Percentiles rank a stretch among this genome's conserved stretches.
phyloP scores from a whole-genome alignment of 1,284 basidiomycete species.

The Ustilago vetiveriae region DNA sequence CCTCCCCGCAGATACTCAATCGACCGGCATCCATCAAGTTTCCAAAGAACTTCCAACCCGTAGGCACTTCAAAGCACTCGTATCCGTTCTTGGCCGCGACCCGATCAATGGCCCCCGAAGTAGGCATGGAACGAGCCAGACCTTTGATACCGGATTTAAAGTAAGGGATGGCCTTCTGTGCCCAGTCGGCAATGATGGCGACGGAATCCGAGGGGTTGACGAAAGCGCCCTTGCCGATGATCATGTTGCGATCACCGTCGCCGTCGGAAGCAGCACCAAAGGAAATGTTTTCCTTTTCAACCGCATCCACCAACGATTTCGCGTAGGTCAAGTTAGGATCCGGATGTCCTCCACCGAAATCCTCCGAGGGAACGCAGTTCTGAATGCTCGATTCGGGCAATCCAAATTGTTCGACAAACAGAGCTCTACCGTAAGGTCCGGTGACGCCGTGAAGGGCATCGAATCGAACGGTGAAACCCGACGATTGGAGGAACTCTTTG shows the following conservation, averaged over 20 bases:
- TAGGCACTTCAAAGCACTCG: conserved; percentile 95
- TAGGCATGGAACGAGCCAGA: conserved; percentile 95
- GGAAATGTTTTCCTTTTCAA: conserved; percentile 84
- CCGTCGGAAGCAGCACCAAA: conserved; percentile 98
- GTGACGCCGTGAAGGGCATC: conserved; percentile 97
- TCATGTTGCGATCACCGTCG: conserved; percentile 99
- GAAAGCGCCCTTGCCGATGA: conserved; percentile 96
- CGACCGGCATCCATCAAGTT: conserved; percentile 99
- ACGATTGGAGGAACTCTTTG: conserved; percentile 82
- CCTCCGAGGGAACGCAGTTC: conserved; percentile 88
- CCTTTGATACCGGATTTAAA: conserved; percentile 93
- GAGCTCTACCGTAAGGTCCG: conserved; percentile 90
- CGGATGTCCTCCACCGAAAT: conserved; percentile 97
- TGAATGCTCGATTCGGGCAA: conserved; percentile 84
- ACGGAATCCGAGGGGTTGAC: conserved; percentile 97
- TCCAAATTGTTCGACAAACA: conserved; percentile 85
- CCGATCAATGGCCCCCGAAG: conserved; percentile 93
- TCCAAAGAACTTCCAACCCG: conserved; percentile 99
- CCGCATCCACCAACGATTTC: conserved; percentile 88
- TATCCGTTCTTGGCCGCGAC: conserved; percentile 94
- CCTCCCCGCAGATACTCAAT: conserved; percentile 96
- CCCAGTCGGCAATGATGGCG: conserved; percentile 98
- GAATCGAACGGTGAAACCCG: conserved; percentile 83
- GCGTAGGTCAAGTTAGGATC: conserved; percentile 99
- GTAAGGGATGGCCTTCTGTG: conserved; percentile 90